phyloP scores from a whole-genome alignment of 2,329 filamentous ascomycete species.

The Diaporthe sp. region DNA sequence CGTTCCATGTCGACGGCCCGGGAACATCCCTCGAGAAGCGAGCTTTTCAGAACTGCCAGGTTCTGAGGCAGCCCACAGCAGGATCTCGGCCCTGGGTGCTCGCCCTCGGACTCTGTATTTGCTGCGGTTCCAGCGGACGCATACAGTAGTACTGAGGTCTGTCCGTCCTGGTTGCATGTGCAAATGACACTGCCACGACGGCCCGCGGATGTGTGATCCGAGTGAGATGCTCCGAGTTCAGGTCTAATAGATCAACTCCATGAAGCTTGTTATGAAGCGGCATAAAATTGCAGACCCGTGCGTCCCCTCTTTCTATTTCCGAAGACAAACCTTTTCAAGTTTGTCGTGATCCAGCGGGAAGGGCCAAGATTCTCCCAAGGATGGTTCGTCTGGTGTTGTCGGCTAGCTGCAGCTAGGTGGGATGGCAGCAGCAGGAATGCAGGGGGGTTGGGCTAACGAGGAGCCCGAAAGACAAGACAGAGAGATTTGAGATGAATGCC shows the following conservation, averaged over 20 bases:
- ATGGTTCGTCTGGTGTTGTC: conserved; percentile 31
- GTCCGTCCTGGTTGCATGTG: background rate
- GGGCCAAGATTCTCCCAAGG: conserved; percentile 17
- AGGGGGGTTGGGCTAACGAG: background rate
- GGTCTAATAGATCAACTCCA: background rate
- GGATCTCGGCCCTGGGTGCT: background rate
- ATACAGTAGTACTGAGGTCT: background rate
- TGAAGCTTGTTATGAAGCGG: conserved; percentile 7
- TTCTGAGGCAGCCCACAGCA: conserved; percentile 17
- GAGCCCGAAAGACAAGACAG: background rate
- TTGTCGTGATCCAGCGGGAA: background rate
- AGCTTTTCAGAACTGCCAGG: background rate
- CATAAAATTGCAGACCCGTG: conserved; percentile 22
- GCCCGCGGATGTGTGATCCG: conserved; percentile 10
- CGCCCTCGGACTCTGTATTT: background rate
- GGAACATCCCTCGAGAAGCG: conserved; percentile 24
- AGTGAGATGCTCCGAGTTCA: background rate
- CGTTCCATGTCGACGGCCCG: conserved; percentile 20
- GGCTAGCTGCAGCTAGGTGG: conserved; percentile 17
- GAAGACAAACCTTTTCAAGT: conserved; percentile 18
- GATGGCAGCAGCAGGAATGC: conserved; percentile 21
- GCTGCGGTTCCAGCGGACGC: background rate
- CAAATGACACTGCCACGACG: conserved; percentile 12
- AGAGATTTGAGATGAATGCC: conserved; percentile 23
- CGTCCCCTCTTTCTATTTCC: conserved; percentile 19